Evolutionary conservation across 2,329 filamentous ascomycete species (phyloP).

Genomic region (Epichloe typhina): DNA sequence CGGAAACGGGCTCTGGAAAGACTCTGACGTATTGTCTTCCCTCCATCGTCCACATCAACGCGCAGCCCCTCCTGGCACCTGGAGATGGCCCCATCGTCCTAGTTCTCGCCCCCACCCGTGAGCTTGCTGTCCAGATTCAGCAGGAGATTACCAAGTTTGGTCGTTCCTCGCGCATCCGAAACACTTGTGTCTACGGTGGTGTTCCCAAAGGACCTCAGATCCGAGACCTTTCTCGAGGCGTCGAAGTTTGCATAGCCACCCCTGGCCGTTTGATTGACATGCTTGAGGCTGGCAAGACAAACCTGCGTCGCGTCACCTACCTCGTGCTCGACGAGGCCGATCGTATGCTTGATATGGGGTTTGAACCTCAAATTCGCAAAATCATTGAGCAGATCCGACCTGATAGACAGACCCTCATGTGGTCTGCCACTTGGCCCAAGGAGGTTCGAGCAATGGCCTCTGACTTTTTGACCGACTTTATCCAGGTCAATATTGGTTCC

Average conservation of each 20-base stretch:
- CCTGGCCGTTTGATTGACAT: slow-evolving; percentile 97
- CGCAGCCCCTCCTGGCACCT: slow-evolving; percentile 86
- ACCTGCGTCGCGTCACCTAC: slow-evolving; percentile 94
- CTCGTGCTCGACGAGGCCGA: slow-evolving; percentile 97
- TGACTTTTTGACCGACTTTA: slow-evolving; percentile 90
- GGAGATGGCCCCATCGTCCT: slow-evolving; percentile 95
- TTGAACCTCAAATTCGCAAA: slow-evolving; percentile 98
- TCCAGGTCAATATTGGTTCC: slow-evolving; percentile 97
- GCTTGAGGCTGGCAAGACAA: slow-evolving; percentile 95
- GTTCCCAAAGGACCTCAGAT: slow-evolving; percentile 97
- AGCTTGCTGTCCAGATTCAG: slow-evolving; percentile 96
- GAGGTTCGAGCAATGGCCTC: slow-evolving; percentile 85
- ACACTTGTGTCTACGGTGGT: slow-evolving; percentile 98
- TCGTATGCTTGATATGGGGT: slow-evolving; percentile 99
- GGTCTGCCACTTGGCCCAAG: slow-evolving; percentile 99
- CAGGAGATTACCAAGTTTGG: slow-evolving; percentile 98
- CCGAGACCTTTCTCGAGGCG: slow-evolving; percentile 83
- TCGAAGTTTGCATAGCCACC: slow-evolving; percentile 97
- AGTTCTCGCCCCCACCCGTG: slow-evolving; percentile 90
- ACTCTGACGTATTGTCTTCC: slow-evolving; percentile 96
- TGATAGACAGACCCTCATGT: slow-evolving; percentile 98
- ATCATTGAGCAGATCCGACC: slow-evolving; percentile 96
- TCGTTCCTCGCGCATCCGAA: slow-evolving; percentile 93
- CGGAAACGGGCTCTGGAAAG: slow-evolving; percentile 98
- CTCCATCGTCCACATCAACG: slow-evolving; percentile 98